Evolutionary conservation across 2,329 filamentous ascomycete species (phyloP), one percentile per base, ranked within the genome.

Genomic region (Apiospora phragmitis): DNA sequence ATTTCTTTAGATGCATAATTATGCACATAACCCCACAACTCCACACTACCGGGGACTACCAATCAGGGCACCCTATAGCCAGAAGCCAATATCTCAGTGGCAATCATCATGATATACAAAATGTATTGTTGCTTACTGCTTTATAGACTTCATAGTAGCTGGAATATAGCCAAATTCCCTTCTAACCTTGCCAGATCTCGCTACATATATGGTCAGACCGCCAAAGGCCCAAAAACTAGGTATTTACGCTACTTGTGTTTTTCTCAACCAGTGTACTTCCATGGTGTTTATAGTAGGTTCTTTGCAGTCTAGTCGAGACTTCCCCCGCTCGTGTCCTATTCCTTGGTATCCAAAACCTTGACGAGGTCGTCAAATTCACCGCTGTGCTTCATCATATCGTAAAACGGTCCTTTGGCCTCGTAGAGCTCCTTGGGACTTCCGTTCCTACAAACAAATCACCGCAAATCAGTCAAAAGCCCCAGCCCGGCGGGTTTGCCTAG

Each of bases 321-420:
- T 55, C 26, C 6, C 12, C 1, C 18, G 3, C 14, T 9, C 7
- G 1, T 35, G 35, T 38, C 32, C 32, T 62, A 62, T 5, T 14
- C 55, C 32, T 62, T 62, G 9, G 16, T 62, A n/a, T 38, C 55
- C 55, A 62, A 24, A 38, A 38, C 9, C 18, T 21, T n/a, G 32
- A 38, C 55, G 32, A 87, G 72, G 59, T 86, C 84, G 16, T 83
- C 83, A 76, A 85, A 82, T 77, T 88, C 86, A 1, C 86, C 86
- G 70, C 86, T 88, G 70, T 88, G 86, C 73, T 82, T 83, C 43
- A 88, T 83, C 87, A 89, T 88, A 51, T 87, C 85, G 71, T 85
- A 86, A 74, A 89, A 88, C 43, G 83, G 79, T 0, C 85, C 84
- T 69, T 80, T 80, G 4, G 79, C 77, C 51, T 81, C 75, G 71